A percentile compares a stretch with the other conserved stretches of the same genome.
These are phyloP conservation scores for Decorospora gaudefroyi DNA, from an alignment of 2,329 filamentous ascomycete species.

Conservation along the genomic window DNA sequence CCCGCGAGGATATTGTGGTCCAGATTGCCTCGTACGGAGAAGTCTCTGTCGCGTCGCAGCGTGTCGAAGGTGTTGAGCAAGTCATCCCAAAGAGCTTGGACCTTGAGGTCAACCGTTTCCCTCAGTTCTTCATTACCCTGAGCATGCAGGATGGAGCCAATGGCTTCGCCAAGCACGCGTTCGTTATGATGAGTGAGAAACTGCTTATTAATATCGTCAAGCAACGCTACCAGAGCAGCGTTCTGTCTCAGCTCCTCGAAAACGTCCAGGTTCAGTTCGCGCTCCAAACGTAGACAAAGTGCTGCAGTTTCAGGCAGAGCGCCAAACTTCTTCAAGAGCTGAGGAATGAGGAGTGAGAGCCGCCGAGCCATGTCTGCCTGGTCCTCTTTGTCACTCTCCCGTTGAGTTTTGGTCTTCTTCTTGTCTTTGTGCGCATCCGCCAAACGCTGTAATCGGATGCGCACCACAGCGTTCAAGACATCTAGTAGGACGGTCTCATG, in stretches of 20 bases:
- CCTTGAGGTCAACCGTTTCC: constrained; percentile 79
- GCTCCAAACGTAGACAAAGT: constrained; percentile 81
- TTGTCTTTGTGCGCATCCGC: constrained; percentile 64
- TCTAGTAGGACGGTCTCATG: constrained; percentile 89
- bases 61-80: constrained; percentile 72
- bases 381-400: constrained; percentile 68
- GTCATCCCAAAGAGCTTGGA: constrained; percentile 85
- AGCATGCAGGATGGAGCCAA: constrained; percentile 79
- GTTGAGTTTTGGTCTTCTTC: constrained; percentile 59
- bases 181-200: constrained; percentile 92
- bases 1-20: constrained; percentile 67
- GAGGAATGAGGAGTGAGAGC: constrained; percentile 78
- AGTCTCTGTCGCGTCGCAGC: constrained; percentile 69
- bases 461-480: constrained; percentile 81
- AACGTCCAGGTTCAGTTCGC: constrained; percentile 81
- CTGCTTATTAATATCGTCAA: constrained; percentile 92
- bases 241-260: constrained; percentile 90
- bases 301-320: constrained; percentile 85
- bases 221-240: constrained; percentile 74
- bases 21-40: constrained; percentile 72
- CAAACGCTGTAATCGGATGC: constrained; percentile 68
- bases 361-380: constrained; percentile 79
- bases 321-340: constrained; percentile 88
- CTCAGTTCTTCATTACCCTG: constrained; percentile 85
- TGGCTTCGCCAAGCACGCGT: constrained; percentile 81